These are phyloP conservation scores for Phytophthora citricola DNA, from an alignment of 352 stramenopile species.

Conservation along the genomic window DNA sequence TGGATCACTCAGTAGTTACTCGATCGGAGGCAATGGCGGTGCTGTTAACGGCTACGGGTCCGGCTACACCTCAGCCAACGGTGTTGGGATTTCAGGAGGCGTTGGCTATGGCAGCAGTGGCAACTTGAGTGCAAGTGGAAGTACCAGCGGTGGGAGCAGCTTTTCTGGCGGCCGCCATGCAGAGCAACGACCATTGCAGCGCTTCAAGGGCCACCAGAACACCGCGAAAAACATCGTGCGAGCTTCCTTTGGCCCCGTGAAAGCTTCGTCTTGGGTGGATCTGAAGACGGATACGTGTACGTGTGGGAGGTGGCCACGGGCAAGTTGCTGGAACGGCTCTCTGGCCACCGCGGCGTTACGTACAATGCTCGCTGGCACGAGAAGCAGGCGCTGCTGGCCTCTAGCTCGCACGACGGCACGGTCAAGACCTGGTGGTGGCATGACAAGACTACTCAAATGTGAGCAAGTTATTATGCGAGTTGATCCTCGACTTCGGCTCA, in stretches of 20 bases:
- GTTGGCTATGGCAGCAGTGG: constrained; percentile 34
- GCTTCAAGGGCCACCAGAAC: constrained; percentile 91
- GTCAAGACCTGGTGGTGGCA: constrained; percentile 92
- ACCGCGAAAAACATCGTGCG: constrained; percentile 91
- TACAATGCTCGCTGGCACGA: constrained; percentile 91
- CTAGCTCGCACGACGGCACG: constrained; percentile 88
- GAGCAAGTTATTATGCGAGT: constrained; percentile 6
- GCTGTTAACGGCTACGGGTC: constrained; percentile 28
- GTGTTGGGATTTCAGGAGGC: constrained; percentile 22
- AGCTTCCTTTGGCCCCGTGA: constrained; percentile 83
- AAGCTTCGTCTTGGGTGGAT: constrained; percentile 87
- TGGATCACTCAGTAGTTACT: constrained; percentile 38
- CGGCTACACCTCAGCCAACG: constrained; percentile 27
- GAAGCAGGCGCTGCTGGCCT: constrained; percentile 85
- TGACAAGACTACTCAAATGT: constrained; percentile 52
- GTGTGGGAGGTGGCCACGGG: constrained; percentile 90
- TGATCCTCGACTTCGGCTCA: constrained; percentile 16
- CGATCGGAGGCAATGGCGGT: constrained; percentile 14
- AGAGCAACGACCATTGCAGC: constrained; percentile 79
- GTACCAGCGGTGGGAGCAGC: constrained; percentile 23
- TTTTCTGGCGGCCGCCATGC: constrained; percentile 39
- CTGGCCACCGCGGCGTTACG: constrained; percentile 77
- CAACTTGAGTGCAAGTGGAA: constrained; percentile 34
- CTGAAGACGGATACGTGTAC: constrained; percentile 86
- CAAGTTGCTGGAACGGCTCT: constrained; percentile 84